Conservation (phyloP, 495 filamentous ascomycete genomes). For the Aspergillus incahuasiensis region DNA sequence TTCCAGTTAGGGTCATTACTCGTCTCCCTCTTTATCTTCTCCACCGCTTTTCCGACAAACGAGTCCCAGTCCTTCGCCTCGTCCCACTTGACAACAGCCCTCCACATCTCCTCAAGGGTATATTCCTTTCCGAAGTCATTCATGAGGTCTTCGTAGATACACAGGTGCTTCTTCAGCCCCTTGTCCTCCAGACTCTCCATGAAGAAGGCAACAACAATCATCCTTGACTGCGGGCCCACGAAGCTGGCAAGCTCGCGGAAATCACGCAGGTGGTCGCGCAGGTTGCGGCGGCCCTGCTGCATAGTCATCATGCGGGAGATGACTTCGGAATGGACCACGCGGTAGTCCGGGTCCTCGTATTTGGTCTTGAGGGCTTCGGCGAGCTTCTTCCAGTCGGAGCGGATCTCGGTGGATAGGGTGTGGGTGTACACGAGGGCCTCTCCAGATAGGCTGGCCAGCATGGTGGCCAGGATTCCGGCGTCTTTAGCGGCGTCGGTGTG, state of each 20-base stretch:
- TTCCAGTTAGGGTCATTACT: too few relatives aligned
- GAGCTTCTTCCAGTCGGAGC: not conserved
- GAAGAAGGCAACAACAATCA: not conserved
- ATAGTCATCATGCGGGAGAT: not conserved
- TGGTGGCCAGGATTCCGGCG: too few relatives aligned
- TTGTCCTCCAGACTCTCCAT: not conserved
- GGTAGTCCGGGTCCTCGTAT: not conserved
- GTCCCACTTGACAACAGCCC: not conserved
- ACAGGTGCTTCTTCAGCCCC: not conserved
- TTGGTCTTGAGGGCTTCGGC: not conserved
- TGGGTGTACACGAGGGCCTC: too few relatives aligned
- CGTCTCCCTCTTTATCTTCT: too few relatives aligned
- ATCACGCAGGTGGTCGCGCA: not conserved
- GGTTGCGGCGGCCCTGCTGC: not conserved
- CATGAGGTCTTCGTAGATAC: not conserved
- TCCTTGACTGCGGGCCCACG: not conserved
- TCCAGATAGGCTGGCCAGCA: too few relatives aligned
- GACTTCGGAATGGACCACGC: not conserved
- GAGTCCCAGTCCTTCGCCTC: too few relatives aligned
- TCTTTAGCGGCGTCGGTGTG: too few relatives aligned
- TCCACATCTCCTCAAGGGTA: not conserved
- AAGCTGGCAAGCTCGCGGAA: not conserved
- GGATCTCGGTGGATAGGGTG: too few relatives aligned
- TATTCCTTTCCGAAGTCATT: not conserved
- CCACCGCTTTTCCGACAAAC: too few relatives aligned